Evolutionary conservation across 768 basidiomycete genomes (phyloP), one percentile per base, ranked within the genome.

Genomic region (Clavulina sp.): DNA sequence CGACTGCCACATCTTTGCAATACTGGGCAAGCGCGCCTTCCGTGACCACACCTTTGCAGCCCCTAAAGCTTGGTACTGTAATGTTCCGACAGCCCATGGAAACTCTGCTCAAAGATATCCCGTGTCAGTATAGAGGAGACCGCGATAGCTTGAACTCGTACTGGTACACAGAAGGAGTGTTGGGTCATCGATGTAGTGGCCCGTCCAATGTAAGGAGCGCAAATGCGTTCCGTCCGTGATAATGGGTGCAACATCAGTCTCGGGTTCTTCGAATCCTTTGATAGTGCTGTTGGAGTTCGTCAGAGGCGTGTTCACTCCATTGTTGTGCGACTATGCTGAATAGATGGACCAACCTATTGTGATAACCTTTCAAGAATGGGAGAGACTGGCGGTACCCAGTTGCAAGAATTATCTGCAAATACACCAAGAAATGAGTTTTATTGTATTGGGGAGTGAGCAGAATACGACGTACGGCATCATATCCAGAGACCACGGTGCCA

Each of bases 341-440:
- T n/a, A 38, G 34, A 9, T 9, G 9, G 34, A 38, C 34, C 34
- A 9, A 38, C 34, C 34, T 38, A 19, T 38, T 38, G 34, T 38
- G 34, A 19, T 9, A 38, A 9, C 34, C 34, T 9, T 9, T 9
- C 44, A 88, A 66, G 65, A 86, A 86, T 0, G 81, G 79, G 56
- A 78, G 75, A 7, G 73, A 65, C 38, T 73, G 64, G 48, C 78
- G 66, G 61, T 80, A 89, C 6, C 85, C 86, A 2, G 85, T 89
- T 2, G 83, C 85, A 18, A 87, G 65, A 49, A 86, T 76, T 56
- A 75, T 77, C 34, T 38, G n/a, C n/a, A n/a, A n/a, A n/a, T n/a
- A n/a, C n/a, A 38, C 9, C 19, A n/a, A n/a, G n/a, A n/a, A n/a
- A n/a, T n/a, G 34, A 9, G 9, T 9, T 9, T 38, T 9, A 9